These are phyloP conservation scores for Fusarium devonianum DNA, from an alignment of 2,329 filamentous ascomycete genomes.

Conservation along the genomic window DNA sequence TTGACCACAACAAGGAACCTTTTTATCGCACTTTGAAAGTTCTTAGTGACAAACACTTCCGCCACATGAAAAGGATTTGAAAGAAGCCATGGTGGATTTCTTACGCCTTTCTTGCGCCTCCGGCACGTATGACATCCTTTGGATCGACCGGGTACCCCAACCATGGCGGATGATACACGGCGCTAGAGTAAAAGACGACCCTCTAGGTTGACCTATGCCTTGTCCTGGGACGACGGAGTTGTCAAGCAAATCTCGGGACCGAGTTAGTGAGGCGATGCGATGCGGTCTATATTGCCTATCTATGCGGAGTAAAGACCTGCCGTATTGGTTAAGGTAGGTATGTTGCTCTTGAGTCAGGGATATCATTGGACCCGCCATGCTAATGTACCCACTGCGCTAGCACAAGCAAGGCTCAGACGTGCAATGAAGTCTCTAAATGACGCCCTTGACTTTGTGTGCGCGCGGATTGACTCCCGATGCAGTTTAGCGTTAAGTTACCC, in stretches of 20 bases:
- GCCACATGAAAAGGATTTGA: neutral
- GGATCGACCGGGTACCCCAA: slow-evolving; percentile 21
- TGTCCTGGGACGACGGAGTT: too few species aligned
- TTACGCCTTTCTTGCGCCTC: slow-evolving; percentile 17
- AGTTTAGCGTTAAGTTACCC: slow-evolving; percentile 5
- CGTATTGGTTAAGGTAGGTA: too few species aligned
- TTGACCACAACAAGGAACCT: slow-evolving; percentile 1
- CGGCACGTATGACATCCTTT: slow-evolving; percentile 19
- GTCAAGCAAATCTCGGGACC: neutral
- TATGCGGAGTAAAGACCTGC: too few species aligned
- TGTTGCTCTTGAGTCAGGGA: neutral
- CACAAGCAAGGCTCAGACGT: neutral
- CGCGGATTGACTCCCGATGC: slow-evolving; percentile 25
- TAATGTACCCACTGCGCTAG: neutral
- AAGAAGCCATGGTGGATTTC: neutral
- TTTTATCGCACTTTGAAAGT: slow-evolving; percentile 12
- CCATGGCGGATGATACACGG: slow-evolving; percentile 3
- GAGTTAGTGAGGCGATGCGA: too few species aligned
- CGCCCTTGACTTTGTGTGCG: slow-evolving; percentile 24
- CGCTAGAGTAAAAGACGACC: neutral
- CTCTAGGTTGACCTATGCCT: too few species aligned
- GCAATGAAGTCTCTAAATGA: slow-evolving; percentile 3
- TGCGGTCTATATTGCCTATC: too few species aligned
- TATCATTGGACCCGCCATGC: neutral
- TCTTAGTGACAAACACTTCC: neutral